Conservation (phyloP, 1,284 basidiomycete species). For the Leccinum subrobustum region DNA sequence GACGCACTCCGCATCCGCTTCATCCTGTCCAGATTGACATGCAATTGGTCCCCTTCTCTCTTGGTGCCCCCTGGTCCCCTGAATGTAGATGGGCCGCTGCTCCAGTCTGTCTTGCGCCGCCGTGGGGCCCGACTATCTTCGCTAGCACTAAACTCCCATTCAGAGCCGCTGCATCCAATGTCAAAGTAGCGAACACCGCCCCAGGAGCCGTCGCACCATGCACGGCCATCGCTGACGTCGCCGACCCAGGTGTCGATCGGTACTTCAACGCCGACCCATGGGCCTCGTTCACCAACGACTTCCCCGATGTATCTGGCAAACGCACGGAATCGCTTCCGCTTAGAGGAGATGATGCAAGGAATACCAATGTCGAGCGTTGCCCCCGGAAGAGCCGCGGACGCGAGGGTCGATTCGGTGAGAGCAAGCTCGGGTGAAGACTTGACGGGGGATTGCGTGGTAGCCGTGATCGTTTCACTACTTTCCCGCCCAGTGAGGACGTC, state of each 20-base stretch:
- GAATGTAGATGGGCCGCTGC: constrained; percentile 17
- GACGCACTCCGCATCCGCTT: constrained; percentile 72
- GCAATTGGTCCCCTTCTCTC: constrained; percentile 66
- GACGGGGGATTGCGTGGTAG: no score
- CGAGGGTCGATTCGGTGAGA: no score
- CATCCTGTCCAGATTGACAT: constrained; percentile 47
- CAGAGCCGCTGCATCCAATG: constrained; percentile 49
- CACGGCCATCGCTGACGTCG: constrained; percentile 53
- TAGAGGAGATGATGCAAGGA: constrained; percentile 86
- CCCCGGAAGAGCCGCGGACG: constrained; percentile 45
- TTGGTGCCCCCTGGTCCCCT: constrained; percentile 40
- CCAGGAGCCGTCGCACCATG: constrained; percentile 83
- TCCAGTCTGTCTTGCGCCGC: constrained; percentile 46
- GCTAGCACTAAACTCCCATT: constrained; percentile 56
- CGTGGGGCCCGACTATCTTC: constrained; percentile 46
- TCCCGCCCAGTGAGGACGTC: no score
- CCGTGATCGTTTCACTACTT: no score
- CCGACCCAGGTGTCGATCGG: constrained; percentile 59
- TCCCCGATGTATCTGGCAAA: constrained; percentile 58
- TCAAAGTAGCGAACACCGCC: constrained; percentile 82
- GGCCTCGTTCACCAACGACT: constrained; percentile 65
- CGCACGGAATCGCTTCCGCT: constrained; percentile 81
- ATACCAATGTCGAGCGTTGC: constrained; percentile 60
- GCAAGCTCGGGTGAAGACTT: no score
- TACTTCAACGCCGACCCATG: constrained; percentile 93